Conservation (phyloP, 2,329 filamentous ascomycete species). For the Colletotrichum euphorbiae region DNA sequence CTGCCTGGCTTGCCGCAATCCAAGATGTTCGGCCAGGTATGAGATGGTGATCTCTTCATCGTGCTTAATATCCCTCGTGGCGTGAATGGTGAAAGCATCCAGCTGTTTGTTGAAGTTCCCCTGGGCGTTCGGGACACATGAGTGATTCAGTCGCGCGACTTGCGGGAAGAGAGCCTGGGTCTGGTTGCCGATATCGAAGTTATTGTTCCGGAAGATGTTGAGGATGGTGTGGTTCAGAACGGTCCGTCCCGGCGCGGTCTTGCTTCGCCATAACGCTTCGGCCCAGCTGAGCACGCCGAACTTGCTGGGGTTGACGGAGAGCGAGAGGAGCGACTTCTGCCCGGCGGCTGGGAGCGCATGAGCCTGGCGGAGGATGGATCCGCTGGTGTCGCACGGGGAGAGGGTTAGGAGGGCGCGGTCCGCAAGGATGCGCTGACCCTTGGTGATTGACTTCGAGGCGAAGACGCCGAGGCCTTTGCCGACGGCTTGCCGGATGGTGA, state of each 20-base stretch:
- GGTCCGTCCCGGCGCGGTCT: constrained; percentile 5
- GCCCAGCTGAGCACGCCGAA: constrained; percentile 28
- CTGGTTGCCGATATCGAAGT: constrained; percentile 31
- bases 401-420: constrained; percentile 34
- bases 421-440: constrained; percentile 29
- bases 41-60: constrained; percentile 38
- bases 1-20: constrained; percentile 7
- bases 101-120: constrained; percentile 30
- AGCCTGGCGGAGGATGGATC: constrained; percentile 18
- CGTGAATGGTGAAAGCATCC: constrained; percentile 27
- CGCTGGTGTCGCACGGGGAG: constrained; percentile 19
- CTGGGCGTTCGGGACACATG: constrained; percentile 36
- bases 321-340: constrained; percentile 16
- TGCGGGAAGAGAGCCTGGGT: constrained; percentile 26
- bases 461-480: constrained; percentile 38
- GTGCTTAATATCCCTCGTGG: constrained; percentile 16
- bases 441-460: constrained; percentile 18
- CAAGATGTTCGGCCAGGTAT: constrained; percentile 34
- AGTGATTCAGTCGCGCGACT: constrained; percentile 35
- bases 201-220: constrained; percentile 39
- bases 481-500: constrained; percentile 25
- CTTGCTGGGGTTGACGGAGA: constrained; percentile 28
- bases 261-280: constrained; percentile 36
- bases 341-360: constrained; percentile 15
- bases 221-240: constrained; percentile 34